Percentiles rank a stretch among this genome's conserved stretches.
These are phyloP conservation scores for Porodaedalea pini DNA, from an alignment of 1,284 basidiomycete genomes.

Conservation along the genomic window DNA sequence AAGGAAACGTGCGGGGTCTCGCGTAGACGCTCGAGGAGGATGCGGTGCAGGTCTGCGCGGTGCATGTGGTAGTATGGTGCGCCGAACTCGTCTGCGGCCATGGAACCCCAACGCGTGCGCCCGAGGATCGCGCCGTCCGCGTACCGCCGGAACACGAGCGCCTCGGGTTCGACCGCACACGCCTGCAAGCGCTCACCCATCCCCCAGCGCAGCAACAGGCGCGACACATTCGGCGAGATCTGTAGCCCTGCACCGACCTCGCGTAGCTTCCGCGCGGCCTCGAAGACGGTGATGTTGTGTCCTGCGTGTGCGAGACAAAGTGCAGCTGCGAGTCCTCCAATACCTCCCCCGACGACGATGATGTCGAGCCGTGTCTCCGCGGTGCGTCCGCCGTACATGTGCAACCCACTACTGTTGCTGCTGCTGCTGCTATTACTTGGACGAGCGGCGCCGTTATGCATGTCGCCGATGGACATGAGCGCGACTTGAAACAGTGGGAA, in stretches of 20 bases:
- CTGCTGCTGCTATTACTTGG: too few species aligned
- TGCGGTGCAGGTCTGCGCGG: constrained; percentile 47
- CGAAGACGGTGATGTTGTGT: constrained; percentile 47
- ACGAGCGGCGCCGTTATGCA: too few species aligned
- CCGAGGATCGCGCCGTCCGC: constrained; percentile 42
- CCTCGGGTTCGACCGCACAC: constrained; percentile 40
- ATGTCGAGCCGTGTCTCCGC: constrained; percentile 35
- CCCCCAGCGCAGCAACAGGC: constrained; percentile 52
- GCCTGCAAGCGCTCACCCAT: constrained; percentile 40
- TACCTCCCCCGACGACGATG: constrained; percentile 48
- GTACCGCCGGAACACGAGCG: constrained; percentile 44
- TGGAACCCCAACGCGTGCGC: constrained; percentile 39
- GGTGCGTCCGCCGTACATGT: constrained; percentile 29
- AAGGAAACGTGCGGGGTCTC: constrained; percentile 38
- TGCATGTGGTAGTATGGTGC: constrained; percentile 55
- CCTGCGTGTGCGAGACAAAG: constrained; percentile 45
- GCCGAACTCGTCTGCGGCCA: constrained; percentile 39
- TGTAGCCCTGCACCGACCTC: constrained; percentile 48
- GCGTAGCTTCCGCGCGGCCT: constrained; percentile 26
- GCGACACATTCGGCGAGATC: constrained; percentile 45
- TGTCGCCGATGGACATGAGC: too few species aligned
- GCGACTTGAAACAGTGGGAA: too few species aligned
- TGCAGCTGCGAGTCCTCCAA: constrained; percentile 48
- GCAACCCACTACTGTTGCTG: background rate
- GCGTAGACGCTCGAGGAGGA: constrained; percentile 40